Base-by-base conservation (phyloP, 257 asterid genomes). In the Nyctanthes arbortristis region DNA sequence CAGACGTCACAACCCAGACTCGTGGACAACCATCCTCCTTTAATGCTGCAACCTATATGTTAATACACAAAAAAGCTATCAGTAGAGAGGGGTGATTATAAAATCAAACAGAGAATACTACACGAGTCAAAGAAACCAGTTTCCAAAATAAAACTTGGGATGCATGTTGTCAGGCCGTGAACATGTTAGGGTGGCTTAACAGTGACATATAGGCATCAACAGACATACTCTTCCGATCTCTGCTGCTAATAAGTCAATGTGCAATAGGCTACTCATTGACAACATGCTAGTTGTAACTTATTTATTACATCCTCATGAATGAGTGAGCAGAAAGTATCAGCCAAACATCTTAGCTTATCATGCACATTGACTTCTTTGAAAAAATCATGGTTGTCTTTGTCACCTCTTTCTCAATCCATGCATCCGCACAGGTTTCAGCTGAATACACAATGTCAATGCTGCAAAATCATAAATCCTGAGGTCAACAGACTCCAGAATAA, bases 351-450 rank as follows among this genome's bases (percentile, higher is more conserved):
- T n/a, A 52, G 16, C 12, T 1, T 20, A 22, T 12, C 59, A 22
- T 52, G 31, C 9, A 7, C 10, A 0, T 22, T 13, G 14, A 52
- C 31, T 52, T 52, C 5, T 52, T 24, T 1, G 0, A 20, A 22
- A 22, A n/a, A n/a, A n/a, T 4, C 54, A 29, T 22, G 65, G 34
- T 33, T 24, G 34, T 49, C 61, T 20, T 73, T 60, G 83, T 80
- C 64, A 93, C 99, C 97, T 93, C 99, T 83, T 91, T 91, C 88
- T 93, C 99, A 61, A 93, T 93, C 97, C 99, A 93, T 73, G 96
- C 83, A 85, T 93, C 99, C 25, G 97, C 98, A 69, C 92, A 89
- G 70, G 97, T 89, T 84, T 91, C 96, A 63, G 82, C 74, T 34
- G 97, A 81, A 83, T 35, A 93, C 58, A 93, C 87, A 29, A 91